Evolutionary conservation across 2,329 filamentous ascomycete genomes (phyloP), one percentile per base, ranked within the genome.

Genomic region (Aspergillus sp.): DNA sequence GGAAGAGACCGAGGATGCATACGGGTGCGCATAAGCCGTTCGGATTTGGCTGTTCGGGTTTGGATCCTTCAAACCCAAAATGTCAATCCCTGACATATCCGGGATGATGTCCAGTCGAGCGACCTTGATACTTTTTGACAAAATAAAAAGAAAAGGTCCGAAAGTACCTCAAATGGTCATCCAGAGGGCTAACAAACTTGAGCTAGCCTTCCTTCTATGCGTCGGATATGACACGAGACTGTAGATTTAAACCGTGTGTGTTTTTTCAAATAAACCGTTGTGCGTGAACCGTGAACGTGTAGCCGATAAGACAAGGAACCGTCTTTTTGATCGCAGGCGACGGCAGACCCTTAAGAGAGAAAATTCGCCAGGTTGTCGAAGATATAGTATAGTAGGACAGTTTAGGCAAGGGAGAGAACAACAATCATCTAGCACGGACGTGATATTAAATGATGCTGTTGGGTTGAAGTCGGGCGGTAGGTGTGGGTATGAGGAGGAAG

Each of bases 1-100:
- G 59, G 89, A 89, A 71, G 88, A 86, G 81, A 92, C 80, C 44
- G 89, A 88, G 61, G 87, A 85, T 73, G 85, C 86, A 77, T 91
- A 93, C 66, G 87, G 84, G 71, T 82, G 78, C 71, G 73, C 71
- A 67, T 73, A 70, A 57, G 71, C 69, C 64, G 70, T 75, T 76
- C 71, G 70, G 58, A 72, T 69, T 66, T 71, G 69, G 64, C 68
- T 64, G 61, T 71, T 66, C 64, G 73, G 72, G 73, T 77, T 76
- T 69, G 73, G 72, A 66, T 69, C 58, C 57, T 70, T 76, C 70
- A 77, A 71, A 73, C 75, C 75, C 72, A 78, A 73, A 71, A 75
- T 71, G 75, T 78, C 77, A 73, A 78, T 76, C 68, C 72, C 73
- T 73, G 76, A 70, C 74, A 78, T 78, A 72, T 77, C 73, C 73